A percentile compares a stretch with the other conserved stretches of the same genome.
Evolutionary conservation across 1,284 basidiomycete species (phyloP).

Genomic region (Hemileia vastatrix): DNA sequence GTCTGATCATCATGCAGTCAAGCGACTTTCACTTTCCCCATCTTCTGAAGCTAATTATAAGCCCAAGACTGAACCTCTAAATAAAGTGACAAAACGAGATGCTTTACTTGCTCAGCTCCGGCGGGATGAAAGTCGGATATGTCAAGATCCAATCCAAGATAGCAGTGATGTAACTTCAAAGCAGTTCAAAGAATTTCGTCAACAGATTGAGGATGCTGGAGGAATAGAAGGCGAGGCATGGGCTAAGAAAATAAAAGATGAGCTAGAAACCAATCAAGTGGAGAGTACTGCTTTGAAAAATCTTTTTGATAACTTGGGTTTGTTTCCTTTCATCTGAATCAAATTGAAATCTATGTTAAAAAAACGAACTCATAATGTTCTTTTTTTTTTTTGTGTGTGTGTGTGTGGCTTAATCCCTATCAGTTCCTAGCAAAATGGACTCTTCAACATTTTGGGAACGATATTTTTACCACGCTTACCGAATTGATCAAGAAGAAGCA

Average conservation of each 20-base stretch:
- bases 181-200: neutral
- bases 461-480: conserved; percentile 6
- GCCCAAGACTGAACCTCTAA: neutral
- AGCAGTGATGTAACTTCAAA: no score
- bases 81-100: no score
- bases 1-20: conserved; percentile 1
- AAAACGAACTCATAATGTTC: no score
- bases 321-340: neutral
- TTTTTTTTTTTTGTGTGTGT: neutral
- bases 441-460: conserved; percentile 8
- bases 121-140: conserved; percentile 1
- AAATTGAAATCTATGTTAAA: no score
- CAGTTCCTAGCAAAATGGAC: conserved; percentile 5
- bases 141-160: neutral
- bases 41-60: no score
- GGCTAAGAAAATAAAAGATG: conserved; percentile 1
- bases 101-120: conserved; percentile 1
- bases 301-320: conserved; percentile 4
- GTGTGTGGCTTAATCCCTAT: neutral
- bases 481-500: conserved; percentile 20
- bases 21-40: no score
- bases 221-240: conserved; percentile 12
- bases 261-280: neutral
- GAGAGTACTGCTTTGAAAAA: neutral
- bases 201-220: neutral